These are phyloP conservation scores for Ichthyophthirius multifiliis DNA, from an alignment of 169 alveolate genomes.

Conservation along the genomic window DNA sequence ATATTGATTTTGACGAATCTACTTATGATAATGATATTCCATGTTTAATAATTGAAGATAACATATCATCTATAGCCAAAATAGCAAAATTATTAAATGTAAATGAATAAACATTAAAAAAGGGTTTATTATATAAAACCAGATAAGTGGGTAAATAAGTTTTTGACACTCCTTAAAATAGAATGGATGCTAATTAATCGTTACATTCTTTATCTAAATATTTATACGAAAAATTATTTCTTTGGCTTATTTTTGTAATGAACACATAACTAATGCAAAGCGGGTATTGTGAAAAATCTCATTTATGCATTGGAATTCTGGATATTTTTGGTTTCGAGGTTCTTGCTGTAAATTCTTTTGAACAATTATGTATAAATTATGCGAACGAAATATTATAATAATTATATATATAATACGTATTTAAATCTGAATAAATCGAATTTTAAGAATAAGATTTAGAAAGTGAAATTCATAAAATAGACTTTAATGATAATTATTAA, in stretches of 20 bases:
- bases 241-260: conserved; percentile 43
- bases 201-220: conserved; percentile 59
- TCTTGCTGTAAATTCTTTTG: conserved; percentile 46
- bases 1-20: conserved; percentile 89
- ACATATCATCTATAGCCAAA: neutral
- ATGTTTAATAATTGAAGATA: neutral
- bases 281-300: neutral
- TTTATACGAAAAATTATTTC: conserved; percentile 52
- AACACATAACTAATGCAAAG: conserved; percentile 30
- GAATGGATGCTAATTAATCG: conserved; percentile 26
- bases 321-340: conserved; percentile 95
- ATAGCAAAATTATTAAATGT: conserved; percentile 60
- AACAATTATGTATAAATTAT: conserved; percentile 56
- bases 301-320: conserved; percentile 89
- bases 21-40: conserved; percentile 27
- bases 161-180: conserved; percentile 25
- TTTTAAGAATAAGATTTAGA: conserved; percentile 48
- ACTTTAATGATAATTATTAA: conserved; percentile 95
- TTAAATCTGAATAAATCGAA: conserved; percentile 44
- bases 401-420: conserved; percentile 45
- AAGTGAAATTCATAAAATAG: conserved; percentile 90
- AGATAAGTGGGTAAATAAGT: conserved; percentile 43
- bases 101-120: conserved; percentile 48
- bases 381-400: conserved; percentile 53
- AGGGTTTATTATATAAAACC: conserved; percentile 57